Conservation (phyloP, 2,329 filamentous ascomycete species). For the Fusarium burgessii region DNA sequence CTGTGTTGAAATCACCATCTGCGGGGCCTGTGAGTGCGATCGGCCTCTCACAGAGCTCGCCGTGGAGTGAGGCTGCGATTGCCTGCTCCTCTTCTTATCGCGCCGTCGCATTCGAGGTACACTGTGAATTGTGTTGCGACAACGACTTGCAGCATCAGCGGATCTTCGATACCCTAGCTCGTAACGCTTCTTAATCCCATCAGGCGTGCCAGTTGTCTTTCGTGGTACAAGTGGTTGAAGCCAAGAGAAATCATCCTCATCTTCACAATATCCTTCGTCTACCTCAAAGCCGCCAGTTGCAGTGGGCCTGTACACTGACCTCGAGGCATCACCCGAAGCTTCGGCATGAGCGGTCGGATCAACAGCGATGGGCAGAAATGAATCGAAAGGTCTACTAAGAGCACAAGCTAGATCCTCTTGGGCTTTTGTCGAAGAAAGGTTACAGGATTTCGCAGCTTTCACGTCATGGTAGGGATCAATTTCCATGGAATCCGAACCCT, state of each 20-base stretch:
- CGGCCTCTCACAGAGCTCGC: slow-evolving; percentile 11
- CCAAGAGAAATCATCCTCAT: slow-evolving; percentile 45
- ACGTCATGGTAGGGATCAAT: slow-evolving; percentile 16
- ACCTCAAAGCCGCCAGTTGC: slow-evolving; percentile 38
- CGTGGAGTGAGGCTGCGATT: slow-evolving; percentile 1
- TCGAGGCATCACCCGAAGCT: neutral
- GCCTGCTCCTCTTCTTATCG: slow-evolving; percentile 39
- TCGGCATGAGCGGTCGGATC: slow-evolving; percentile 10
- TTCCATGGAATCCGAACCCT: slow-evolving; percentile 29
- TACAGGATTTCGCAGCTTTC: neutral
- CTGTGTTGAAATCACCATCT: slow-evolving; percentile 6
- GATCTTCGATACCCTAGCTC: slow-evolving; percentile 42
- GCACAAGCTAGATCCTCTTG: neutral
- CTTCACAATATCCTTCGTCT: slow-evolving; percentile 48
- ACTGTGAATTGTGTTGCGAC: slow-evolving; percentile 41
- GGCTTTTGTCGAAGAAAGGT: neutral
- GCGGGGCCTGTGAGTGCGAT: slow-evolving; percentile 6
- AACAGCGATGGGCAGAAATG: slow-evolving; percentile 6
- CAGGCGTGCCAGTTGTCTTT: slow-evolving; percentile 16
- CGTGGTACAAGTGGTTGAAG: slow-evolving; percentile 32
- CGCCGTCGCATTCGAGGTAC: slow-evolving; percentile 46
- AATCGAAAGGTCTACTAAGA: neutral
- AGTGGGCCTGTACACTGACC: slow-evolving; percentile 9
- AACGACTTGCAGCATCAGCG: slow-evolving; percentile 41
- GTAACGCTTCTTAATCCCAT: slow-evolving; percentile 39